These are phyloP conservation scores for Verticillium nubilum DNA, from an alignment of 2,329 filamentous ascomycete species.

Conservation along the genomic window DNA sequence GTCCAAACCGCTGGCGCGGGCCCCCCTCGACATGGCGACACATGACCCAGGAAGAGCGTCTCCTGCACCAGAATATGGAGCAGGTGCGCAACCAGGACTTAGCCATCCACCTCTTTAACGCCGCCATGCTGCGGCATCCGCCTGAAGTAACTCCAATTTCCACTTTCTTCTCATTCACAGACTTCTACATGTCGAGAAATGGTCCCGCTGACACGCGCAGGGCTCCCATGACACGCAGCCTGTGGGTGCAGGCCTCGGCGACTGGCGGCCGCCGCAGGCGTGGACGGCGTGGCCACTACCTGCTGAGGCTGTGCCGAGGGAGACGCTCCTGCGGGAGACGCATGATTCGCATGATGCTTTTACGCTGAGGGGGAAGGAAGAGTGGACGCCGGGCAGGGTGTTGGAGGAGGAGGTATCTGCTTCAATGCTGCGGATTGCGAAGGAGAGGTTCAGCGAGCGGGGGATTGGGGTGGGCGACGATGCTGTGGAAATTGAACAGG, in stretches of 20 bases:
- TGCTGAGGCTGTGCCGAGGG: constrained; percentile 53
- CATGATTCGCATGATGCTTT: constrained; percentile 44
- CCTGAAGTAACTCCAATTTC: neutral
- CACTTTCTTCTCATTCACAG: neutral
- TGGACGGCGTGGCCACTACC: constrained; percentile 88
- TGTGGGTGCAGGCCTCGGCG: constrained; percentile 18
- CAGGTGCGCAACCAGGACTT: constrained; percentile 62
- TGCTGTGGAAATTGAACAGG: neutral
- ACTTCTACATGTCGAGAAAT: no score
- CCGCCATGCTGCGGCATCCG: constrained; percentile 60
- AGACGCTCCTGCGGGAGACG: constrained; percentile 41
- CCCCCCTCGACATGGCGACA: constrained; percentile 59
- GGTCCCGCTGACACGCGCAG: neutral
- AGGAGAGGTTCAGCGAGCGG: constrained; percentile 52
- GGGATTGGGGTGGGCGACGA: constrained; percentile 7
- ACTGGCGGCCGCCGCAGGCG: constrained; percentile 46
- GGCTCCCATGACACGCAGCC: constrained; percentile 3
- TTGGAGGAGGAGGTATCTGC: constrained; percentile 69
- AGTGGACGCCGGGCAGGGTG: constrained; percentile 47
- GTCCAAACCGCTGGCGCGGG: constrained; percentile 72
- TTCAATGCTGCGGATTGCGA: constrained; percentile 59
- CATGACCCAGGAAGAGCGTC: constrained; percentile 57
- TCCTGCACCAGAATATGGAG: constrained; percentile 58
- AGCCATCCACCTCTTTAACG: constrained; percentile 72
- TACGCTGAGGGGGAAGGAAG: constrained; percentile 40